phyloP scores from a whole-genome alignment of 1,284 basidiomycete genomes.

The Singerocomus inundabilis region DNA sequence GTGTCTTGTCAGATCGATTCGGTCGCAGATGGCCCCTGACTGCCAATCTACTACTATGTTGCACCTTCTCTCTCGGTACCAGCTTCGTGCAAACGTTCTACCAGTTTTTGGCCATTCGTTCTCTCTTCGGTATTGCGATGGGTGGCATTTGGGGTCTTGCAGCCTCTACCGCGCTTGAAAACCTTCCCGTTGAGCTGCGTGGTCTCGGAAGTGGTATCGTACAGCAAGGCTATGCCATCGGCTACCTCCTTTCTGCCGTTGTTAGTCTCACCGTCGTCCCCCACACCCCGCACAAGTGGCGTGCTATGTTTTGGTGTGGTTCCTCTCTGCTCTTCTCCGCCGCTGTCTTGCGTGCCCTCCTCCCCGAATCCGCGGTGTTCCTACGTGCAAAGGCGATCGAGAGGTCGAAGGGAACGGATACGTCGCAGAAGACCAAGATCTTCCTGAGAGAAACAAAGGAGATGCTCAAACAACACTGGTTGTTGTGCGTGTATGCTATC shows the following conservation, averaged over 20 bases:
- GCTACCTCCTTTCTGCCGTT: conserved; percentile 62
- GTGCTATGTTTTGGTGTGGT: conserved; percentile 65
- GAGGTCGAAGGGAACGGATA: conserved; percentile 37
- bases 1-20: conserved; percentile 80
- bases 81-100: conserved; percentile 66
- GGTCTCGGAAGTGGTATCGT: conserved; percentile 87
- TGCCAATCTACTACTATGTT: conserved; percentile 69
- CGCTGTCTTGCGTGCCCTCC: conserved; percentile 62
- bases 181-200: conserved; percentile 84
- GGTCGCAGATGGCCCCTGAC: conserved; percentile 94
- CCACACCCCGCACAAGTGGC: conserved; percentile 51
- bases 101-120: conserved; percentile 71
- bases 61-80: conserved; percentile 75
- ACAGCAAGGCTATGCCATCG: conserved; percentile 79
- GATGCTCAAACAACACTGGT: conserved; percentile 88
- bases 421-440: conserved; percentile 58
- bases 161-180: conserved; percentile 81
- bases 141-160: conserved; percentile 82
- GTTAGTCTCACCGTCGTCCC: conserved; percentile 77
- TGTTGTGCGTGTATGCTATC: conserved; percentile 81
- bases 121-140: conserved; percentile 87
- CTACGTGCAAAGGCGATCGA: conserved; percentile 55
- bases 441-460: conserved; percentile 71
- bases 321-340: conserved; percentile 77
- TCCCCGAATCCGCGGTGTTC: conserved; percentile 87